Evolutionary conservation across 805 yeast species (phyloP), one percentile per base, ranked within the genome.

Genomic region (Deakozyma indianensis): DNA sequence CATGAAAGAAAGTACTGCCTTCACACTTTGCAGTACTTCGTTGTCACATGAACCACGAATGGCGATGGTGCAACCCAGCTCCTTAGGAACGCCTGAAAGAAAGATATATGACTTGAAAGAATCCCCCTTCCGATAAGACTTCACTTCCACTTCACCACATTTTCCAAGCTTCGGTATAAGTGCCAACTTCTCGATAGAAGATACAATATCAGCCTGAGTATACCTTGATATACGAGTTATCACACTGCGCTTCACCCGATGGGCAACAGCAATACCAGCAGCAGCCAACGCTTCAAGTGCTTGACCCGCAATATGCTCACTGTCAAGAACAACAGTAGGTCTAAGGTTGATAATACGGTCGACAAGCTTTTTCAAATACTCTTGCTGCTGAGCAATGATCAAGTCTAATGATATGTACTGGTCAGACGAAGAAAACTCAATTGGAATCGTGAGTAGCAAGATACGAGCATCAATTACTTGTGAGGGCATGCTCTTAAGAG

Each of bases 381-480:
- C 96, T 42, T 74, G 68, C 56, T 90, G 96, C 57, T 92, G 97
- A 0, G 90, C 83, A 43, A 85, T 68, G 1, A 90, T 80, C 1
- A 94, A 83, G 47, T 85, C 83, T 46, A 88, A 66, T 56, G 94
- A 83, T 61, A 86, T 77, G 48, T 86, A 81, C 51, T 82, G 86
- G 45, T 81, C 85, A 35, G 76, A 78, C 49, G 80, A 77, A 48
- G 78, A 68, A 53, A 86, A 92, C 56, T 88, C 97, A 22, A 92
- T 65, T 0, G 96, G 96, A 55, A 92, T 92, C 69, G 87, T 80
- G 3, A 92, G 70, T 16, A 94, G 67, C 48, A 90, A 77, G 35
- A 92, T 82, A 45, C 78, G 73, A 0, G 99, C 97, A 43, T 74
- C 70, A 0, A 58, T 55, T 4, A 94, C 68, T 22, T 59, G 56